Evolutionary conservation across 306 rosid genomes (phyloP).

Genomic region (Phaseolus lunatus): DNA sequence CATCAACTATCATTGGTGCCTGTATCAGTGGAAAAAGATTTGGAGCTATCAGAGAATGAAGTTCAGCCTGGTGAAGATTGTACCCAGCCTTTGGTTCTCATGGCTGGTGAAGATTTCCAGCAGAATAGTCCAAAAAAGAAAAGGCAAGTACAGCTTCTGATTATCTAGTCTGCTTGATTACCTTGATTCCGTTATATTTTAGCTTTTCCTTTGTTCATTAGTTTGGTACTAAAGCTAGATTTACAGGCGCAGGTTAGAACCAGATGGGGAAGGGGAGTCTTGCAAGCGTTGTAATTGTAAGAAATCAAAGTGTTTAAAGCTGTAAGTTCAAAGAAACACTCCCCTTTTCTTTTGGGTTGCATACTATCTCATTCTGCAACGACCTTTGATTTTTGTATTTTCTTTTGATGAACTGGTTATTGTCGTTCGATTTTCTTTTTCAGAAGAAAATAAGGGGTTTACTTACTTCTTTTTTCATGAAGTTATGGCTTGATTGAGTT

Average conservation of each 20-base stretch:
- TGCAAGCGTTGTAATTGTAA: conserved; percentile 94
- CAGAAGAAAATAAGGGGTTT: not conserved
- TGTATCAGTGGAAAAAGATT: conserved; percentile 59
- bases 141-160: conserved; percentile 59
- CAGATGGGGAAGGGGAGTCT: conserved; percentile 64
- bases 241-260: conserved; percentile 74
- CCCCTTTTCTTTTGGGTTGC: conserved; percentile 5
- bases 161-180: conserved; percentile 16
- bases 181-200: not conserved
- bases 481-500: not conserved
- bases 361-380: conserved; percentile 24
- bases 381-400: conserved; percentile 15
- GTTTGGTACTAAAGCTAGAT: conserved; percentile 44
- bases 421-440: not conserved
- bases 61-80: conserved; percentile 67
- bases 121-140: conserved; percentile 85
- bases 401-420: not conserved
- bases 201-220: conserved; percentile 30
- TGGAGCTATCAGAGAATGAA: conserved; percentile 54
- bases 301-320: conserved; percentile 95
- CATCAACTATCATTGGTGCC: conserved; percentile 46
- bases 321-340: conserved; percentile 59
- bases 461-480: not conserved
- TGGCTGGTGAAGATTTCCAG: conserved; percentile 65
- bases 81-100: conserved; percentile 54